Evolutionary conservation across 1,284 basidiomycete genomes (phyloP).

Genomic region (Rhodofomes roseus): DNA sequence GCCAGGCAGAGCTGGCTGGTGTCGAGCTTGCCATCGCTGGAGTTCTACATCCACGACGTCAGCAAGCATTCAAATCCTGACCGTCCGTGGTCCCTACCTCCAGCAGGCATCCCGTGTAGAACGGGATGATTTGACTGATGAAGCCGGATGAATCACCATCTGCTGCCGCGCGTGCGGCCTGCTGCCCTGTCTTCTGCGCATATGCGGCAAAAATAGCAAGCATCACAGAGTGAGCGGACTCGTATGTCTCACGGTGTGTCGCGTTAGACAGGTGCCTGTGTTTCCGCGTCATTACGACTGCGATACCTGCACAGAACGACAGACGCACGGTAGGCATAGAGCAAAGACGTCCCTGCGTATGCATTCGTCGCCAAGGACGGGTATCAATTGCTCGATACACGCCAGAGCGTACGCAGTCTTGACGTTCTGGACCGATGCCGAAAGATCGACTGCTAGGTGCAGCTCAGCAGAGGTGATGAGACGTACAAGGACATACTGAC

Average conservation of each 20-base stretch:
- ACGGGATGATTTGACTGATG: slow-evolving; percentile 57
- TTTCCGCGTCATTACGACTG: slow-evolving; percentile 4
- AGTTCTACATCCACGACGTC: slow-evolving; percentile 47
- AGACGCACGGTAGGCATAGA: slow-evolving; percentile 57
- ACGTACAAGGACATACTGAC: slow-evolving; percentile 6
- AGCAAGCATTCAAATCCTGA: not conserved
- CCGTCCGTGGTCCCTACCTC: slow-evolving; percentile 41
- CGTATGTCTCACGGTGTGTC: slow-evolving; percentile 63
- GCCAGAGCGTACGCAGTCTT: slow-evolving; percentile 62
- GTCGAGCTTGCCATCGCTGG: slow-evolving; percentile 51
- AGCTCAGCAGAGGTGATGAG: not conserved
- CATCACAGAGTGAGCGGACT: slow-evolving; percentile 73
- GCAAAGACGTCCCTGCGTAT: slow-evolving; percentile 51
- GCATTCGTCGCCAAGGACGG: slow-evolving; percentile 44
- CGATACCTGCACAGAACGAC: not conserved
- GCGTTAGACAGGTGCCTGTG: slow-evolving; percentile 52
- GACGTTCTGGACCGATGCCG: slow-evolving; percentile 33
- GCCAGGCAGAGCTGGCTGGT: slow-evolving; percentile 61
- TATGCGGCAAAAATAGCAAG: slow-evolving; percentile 63
- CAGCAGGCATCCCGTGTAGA: slow-evolving; percentile 61
- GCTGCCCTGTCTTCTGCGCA: slow-evolving; percentile 36
- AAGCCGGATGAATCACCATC: slow-evolving; percentile 24
- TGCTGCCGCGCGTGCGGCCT: slow-evolving; percentile 4
- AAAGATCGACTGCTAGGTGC: not conserved
- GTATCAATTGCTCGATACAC: slow-evolving; percentile 67